These are phyloP conservation scores for Skeletonema potamos DNA, from an alignment of 108 stramenopile genomes.

Conservation along the genomic window DNA sequence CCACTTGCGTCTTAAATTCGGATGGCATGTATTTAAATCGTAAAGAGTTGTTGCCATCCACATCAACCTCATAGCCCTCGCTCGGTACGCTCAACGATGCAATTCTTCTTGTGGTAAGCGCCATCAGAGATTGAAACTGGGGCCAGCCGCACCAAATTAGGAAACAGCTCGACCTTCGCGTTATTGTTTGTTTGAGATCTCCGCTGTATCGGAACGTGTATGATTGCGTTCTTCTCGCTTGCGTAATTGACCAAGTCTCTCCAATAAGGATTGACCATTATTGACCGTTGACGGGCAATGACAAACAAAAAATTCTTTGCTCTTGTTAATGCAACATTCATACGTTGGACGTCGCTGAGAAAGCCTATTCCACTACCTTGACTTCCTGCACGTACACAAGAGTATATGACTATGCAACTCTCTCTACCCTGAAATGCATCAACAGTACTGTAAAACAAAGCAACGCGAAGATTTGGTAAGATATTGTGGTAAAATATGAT, in stretches of 20 bases:
- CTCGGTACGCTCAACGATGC: not conserved
- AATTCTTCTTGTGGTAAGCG: not conserved
- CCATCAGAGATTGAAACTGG: conserved; percentile 3
- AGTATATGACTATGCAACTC: conserved; percentile 65
- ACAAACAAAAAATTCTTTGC: conserved; percentile 51
- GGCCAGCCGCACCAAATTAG: conserved; percentile 29
- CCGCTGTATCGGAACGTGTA: conserved; percentile 34
- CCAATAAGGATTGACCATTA: conserved; percentile 52
- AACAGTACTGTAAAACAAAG: conserved; percentile 56
- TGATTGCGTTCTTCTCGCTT: conserved; percentile 27
- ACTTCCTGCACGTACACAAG: conserved; percentile 58
- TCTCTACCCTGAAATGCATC: conserved; percentile 86
- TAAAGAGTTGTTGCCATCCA: no score
- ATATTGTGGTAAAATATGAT: not conserved
- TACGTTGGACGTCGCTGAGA: conserved; percentile 79
- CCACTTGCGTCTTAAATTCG: no score
- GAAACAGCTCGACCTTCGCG: conserved; percentile 15
- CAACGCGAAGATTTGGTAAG: not conserved
- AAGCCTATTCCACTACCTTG: conserved; percentile 73
- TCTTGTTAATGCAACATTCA: conserved; percentile 90
- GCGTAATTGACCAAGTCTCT: conserved; percentile 37
- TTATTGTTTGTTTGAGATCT: not conserved
- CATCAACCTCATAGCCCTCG: no score
- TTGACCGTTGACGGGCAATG: conserved; percentile 37
- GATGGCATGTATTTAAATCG: no score